Evolutionary conservation across 805 yeast genomes (phyloP).

Genomic region (Wickerhamiella parazyma): DNA sequence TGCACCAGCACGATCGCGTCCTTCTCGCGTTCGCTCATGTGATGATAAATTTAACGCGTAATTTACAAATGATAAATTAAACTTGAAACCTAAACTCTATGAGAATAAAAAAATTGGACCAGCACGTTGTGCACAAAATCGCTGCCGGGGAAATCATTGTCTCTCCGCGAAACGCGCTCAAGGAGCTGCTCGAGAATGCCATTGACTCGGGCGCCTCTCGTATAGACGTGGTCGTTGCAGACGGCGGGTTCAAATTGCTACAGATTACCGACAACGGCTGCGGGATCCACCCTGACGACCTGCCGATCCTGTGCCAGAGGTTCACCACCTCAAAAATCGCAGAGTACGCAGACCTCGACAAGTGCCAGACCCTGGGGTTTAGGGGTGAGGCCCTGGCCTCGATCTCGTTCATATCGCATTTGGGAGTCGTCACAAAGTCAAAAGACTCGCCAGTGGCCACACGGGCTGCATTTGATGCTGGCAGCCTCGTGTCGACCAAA

Average conservation of each 20-base stretch:
- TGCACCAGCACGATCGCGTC: neutral
- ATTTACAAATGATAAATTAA: no score
- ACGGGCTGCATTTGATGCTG: conserved; percentile 53
- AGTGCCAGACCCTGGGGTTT: conserved; percentile 76
- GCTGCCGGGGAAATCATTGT: conserved; percentile 97
- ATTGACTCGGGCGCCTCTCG: conserved; percentile 70
- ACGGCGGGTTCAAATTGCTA: conserved; percentile 78
- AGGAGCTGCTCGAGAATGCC: conserved; percentile 84
- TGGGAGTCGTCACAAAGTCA: conserved; percentile 68
- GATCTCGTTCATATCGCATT: conserved; percentile 76
- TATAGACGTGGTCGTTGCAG: conserved; percentile 71
- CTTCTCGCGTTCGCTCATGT: neutral
- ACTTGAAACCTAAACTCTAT: conserved; percentile 15
- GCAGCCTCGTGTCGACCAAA: conserved; percentile 39
- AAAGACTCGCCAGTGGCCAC: conserved; percentile 50
- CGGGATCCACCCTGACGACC: conserved; percentile 61
- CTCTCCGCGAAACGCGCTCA: conserved; percentile 87
- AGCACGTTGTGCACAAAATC: conserved; percentile 67
- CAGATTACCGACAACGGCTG: conserved; percentile 83
- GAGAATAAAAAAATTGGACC: conserved; percentile 38
- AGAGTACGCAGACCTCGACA: conserved; percentile 58
- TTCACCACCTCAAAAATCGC: conserved; percentile 81
- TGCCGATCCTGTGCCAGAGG: conserved; percentile 71
- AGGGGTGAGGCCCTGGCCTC: conserved; percentile 95
- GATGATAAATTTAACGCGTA: conserved; percentile 36